These are phyloP conservation scores for Penicillium brevicompactum DNA, from an alignment of 2,329 filamentous ascomycete genomes.

Conservation along the genomic window DNA sequence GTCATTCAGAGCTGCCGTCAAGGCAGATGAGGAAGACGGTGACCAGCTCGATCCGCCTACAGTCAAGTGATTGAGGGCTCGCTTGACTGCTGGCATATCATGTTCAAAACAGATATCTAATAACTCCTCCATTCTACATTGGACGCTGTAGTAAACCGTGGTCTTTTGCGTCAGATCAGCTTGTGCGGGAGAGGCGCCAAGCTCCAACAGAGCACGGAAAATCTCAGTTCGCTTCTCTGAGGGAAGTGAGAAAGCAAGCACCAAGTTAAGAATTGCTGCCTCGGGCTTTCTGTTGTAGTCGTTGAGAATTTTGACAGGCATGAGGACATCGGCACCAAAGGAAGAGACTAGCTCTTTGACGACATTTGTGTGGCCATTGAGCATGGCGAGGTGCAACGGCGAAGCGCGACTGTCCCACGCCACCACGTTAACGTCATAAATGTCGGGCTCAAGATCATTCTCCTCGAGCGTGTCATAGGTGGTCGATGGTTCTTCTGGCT, in stretches of 20 bases:
- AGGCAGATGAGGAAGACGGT: conserved; percentile 47
- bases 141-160: conserved; percentile 66
- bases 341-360: conserved; percentile 69
- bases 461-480: conserved; percentile 53
- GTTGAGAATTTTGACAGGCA: conserved; percentile 69
- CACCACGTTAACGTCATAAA: conserved; percentile 76
- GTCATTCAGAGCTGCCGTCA: conserved; percentile 61
- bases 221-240: conserved; percentile 66
- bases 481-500: conserved; percentile 34
- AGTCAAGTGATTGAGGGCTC: conserved; percentile 67
- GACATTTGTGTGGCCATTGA: conserved; percentile 68
- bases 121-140: conserved; percentile 50
- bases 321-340: conserved; percentile 75
- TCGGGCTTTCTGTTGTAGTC: conserved; percentile 49
- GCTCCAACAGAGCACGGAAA: conserved; percentile 63
- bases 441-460: conserved; percentile 69
- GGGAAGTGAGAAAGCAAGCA: conserved; percentile 67
- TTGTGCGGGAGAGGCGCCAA: conserved; percentile 74
- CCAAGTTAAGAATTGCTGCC: conserved; percentile 68
- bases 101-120: conserved; percentile 50
- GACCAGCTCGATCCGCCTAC: conserved; percentile 39
- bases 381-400: conserved; percentile 76
- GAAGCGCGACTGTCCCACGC: conserved; percentile 77
- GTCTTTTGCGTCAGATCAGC: conserved; percentile 68
- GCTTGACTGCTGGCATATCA: conserved; percentile 63